Conservation (phyloP, 1,284 basidiomycete species). For the Sanguinoderma infundibulare region DNA sequence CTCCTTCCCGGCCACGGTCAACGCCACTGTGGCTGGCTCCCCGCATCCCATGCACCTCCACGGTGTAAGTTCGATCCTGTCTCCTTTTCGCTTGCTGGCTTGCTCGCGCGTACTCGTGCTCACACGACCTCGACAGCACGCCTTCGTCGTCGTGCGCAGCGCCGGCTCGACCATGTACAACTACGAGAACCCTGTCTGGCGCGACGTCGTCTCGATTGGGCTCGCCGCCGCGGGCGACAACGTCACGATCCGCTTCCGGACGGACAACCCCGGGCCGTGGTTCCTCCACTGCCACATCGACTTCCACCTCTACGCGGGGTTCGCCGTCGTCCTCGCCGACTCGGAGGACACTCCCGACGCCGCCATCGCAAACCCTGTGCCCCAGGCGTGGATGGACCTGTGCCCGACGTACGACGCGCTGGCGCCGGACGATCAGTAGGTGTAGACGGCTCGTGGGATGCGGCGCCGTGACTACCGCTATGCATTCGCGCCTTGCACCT, state of each 20-base stretch:
- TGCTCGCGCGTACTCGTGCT: too few relatives aligned
- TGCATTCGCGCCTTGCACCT: too few relatives aligned
- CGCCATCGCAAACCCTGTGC: constrained; percentile 24
- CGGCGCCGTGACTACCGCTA: too few relatives aligned
- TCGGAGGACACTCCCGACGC: constrained; percentile 20
- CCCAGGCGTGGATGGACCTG: constrained; percentile 27
- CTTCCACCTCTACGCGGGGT: constrained; percentile 29
- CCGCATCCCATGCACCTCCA: constrained; percentile 45
- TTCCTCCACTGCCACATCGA: constrained; percentile 30
- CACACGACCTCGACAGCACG: too few relatives aligned
- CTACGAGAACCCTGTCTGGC: too few relatives aligned
- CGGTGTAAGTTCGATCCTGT: constrained; percentile 33
- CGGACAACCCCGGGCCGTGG: constrained; percentile 25
- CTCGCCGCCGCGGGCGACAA: constrained; percentile 30
- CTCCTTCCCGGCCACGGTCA: too few relatives aligned
- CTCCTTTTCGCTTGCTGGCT: not conserved
- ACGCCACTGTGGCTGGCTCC: constrained; percentile 27
- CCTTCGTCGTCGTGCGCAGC: constrained; percentile 36
- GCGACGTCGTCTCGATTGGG: constrained; percentile 37
- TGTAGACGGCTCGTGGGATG: too few relatives aligned
- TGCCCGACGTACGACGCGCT: constrained; percentile 29
- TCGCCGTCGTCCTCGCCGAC: constrained; percentile 23
- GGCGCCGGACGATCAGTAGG: constrained; percentile 11
- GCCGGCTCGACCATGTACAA: constrained; percentile 36
- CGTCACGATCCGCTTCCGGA: constrained; percentile 32